phyloP scores from a whole-genome alignment of 176 grass and related monocot species.

The Ampelocalamus luodianensis region DNA sequence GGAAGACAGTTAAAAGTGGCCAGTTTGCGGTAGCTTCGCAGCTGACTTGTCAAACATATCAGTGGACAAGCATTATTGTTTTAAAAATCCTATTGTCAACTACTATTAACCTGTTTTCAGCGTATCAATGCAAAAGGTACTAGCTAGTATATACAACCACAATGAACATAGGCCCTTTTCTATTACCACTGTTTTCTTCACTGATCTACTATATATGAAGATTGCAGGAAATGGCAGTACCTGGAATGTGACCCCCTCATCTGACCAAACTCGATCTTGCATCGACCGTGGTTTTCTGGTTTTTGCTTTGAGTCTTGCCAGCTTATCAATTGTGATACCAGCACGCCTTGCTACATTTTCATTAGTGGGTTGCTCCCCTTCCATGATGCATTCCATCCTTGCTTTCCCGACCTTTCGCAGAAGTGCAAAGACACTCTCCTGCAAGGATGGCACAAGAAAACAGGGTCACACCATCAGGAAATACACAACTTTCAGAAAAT shows the following conservation, averaged over 20 bases:
- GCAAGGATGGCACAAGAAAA: slow-evolving; percentile 18
- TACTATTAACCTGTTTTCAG: neutral
- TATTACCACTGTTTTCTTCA: neutral
- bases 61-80: neutral
- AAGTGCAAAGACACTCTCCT: slow-evolving; percentile 75
- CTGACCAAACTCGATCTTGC: slow-evolving; percentile 61
- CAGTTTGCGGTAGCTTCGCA: neutral
- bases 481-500: neutral
- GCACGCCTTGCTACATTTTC: slow-evolving; percentile 65
- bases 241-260: slow-evolving; percentile 70
- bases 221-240: slow-evolving; percentile 39
- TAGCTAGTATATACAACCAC: neutral
- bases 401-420: slow-evolving; percentile 69
- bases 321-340: slow-evolving; percentile 70
- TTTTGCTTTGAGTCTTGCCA: slow-evolving; percentile 62
- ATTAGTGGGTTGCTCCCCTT: slow-evolving; percentile 68
- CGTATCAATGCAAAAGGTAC: neutral
- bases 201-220: neutral
- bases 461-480: neutral
- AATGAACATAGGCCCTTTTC: neutral
- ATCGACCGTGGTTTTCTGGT: slow-evolving; percentile 70
- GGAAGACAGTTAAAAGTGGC: neutral
- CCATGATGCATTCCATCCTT: slow-evolving; percentile 65
- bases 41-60: neutral
- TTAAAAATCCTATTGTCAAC: neutral